Evolutionary conservation across 768 basidiomycete species (phyloP).

Genomic region (Collybiopsis luxurians): DNA sequence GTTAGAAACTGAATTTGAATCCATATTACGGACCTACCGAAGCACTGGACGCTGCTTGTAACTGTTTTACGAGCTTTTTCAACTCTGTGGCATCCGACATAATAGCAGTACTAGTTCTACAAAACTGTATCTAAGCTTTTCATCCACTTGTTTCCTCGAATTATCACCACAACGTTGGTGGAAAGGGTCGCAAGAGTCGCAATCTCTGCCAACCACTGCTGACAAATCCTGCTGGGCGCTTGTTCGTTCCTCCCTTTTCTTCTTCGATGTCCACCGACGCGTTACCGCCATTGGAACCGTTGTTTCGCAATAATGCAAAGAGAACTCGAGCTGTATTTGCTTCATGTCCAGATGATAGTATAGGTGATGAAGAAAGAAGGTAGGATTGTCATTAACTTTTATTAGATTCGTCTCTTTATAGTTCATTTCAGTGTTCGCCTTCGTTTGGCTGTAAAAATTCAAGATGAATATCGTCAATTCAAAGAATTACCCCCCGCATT

Average conservation of each 20-base stretch:
- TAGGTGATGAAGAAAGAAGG: slow-evolving; percentile 73
- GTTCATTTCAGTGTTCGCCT: slow-evolving; percentile 63
- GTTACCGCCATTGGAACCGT: slow-evolving; percentile 63
- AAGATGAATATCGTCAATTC: slow-evolving; percentile 85
- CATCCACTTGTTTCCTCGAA: background rate
- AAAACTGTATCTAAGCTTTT: slow-evolving; percentile 1
- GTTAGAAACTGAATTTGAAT: slow-evolving; percentile 28
- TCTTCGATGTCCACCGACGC: slow-evolving; percentile 41
- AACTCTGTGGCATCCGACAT: slow-evolving; percentile 61
- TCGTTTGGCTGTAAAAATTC: slow-evolving; percentile 79
- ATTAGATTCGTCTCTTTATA: no score
- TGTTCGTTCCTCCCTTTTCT: no score
- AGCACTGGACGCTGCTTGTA: slow-evolving; percentile 53
- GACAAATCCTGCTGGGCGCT: no score
- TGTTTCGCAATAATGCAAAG: slow-evolving; percentile 64
- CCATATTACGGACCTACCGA: slow-evolving; percentile 2
- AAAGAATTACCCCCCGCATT: slow-evolving; percentile 82
- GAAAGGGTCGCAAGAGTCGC: background rate
- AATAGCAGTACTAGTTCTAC: slow-evolving; percentile 20
- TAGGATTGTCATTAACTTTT: no score
- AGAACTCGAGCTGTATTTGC: slow-evolving; percentile 72
- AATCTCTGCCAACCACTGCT: background rate
- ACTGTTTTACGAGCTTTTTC: slow-evolving; percentile 78
- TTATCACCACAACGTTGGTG: background rate
- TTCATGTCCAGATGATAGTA: slow-evolving; percentile 55